Conservation (phyloP, 2,329 filamentous ascomycete genomes). For the Alternaria ethzedia region DNA sequence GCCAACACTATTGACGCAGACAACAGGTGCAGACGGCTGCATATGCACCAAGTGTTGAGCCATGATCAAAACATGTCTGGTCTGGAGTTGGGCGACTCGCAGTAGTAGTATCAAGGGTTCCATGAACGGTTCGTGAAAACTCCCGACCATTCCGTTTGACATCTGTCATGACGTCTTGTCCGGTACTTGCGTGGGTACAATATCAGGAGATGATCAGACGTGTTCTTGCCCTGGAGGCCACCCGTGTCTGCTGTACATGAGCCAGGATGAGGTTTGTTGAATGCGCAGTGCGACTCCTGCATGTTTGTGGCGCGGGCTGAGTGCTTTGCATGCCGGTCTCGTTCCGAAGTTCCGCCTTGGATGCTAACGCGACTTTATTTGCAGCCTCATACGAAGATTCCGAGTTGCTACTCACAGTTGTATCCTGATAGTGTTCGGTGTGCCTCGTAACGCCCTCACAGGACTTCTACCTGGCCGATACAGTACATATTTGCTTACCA, state of each 20-base stretch:
- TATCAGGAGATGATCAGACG: slow-evolving; percentile 3
- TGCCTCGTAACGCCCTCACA: background rate
- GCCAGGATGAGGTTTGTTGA: slow-evolving; percentile 10
- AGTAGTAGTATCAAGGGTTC: background rate
- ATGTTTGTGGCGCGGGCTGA: slow-evolving; percentile 17
- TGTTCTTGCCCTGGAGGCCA: background rate
- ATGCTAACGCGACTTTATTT: background rate
- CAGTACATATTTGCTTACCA: background rate
- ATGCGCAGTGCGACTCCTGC: slow-evolving; percentile 10
- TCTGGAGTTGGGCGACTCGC: background rate
- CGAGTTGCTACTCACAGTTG: background rate
- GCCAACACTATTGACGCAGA: slow-evolving; percentile 20
- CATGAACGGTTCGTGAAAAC: slow-evolving; percentile 1
- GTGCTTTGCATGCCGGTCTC: slow-evolving; percentile 5
- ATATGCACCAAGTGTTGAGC: slow-evolving; percentile 21
- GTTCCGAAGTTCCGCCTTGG: slow-evolving; percentile 17
- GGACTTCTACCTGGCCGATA: background rate
- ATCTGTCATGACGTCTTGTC: slow-evolving; percentile 12
- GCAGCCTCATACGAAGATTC: background rate
- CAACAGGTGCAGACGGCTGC: slow-evolving; percentile 26
- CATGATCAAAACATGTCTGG: slow-evolving; percentile 4
- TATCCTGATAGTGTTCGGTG: background rate
- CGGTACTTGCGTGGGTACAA: background rate
- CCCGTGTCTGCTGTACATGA: slow-evolving; percentile 1
- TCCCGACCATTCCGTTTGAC: background rate